phyloP scores from a whole-genome alignment of 2,329 filamentous ascomycete genomes.

The Chaetothyriales sp. region DNA sequence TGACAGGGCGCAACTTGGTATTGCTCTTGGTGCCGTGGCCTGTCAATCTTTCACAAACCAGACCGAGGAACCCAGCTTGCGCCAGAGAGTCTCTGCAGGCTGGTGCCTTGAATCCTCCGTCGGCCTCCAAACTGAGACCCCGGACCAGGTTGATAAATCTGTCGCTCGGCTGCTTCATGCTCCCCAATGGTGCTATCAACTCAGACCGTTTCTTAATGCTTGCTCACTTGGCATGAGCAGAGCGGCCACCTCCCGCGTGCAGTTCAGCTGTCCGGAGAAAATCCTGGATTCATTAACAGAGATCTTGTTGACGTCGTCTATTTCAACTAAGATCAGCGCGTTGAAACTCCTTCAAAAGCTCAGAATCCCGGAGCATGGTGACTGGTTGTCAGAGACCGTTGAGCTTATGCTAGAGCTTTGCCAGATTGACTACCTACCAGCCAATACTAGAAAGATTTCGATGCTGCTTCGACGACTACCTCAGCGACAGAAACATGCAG shows the following conservation, averaged over 20 bases:
- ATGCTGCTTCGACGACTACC: slow-evolving; percentile 75
- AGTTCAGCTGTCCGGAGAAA: slow-evolving; percentile 46
- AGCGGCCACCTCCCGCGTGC: slow-evolving; percentile 32
- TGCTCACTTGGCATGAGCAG: slow-evolving; percentile 12
- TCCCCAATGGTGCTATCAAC: slow-evolving; percentile 24
- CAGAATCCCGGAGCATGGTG: slow-evolving; percentile 32
- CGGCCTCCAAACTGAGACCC: slow-evolving; percentile 1
- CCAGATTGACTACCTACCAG: slow-evolving; percentile 58
- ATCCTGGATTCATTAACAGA: slow-evolving; percentile 41
- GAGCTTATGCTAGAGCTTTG: slow-evolving; percentile 63
- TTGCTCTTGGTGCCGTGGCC: background rate
- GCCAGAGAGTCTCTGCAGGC: slow-evolving; percentile 6
- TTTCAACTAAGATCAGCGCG: slow-evolving; percentile 56
- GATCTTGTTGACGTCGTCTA: slow-evolving; percentile 62
- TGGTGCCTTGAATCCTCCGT: slow-evolving; percentile 11
- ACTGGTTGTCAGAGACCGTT: slow-evolving; percentile 34
- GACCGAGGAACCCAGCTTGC: slow-evolving; percentile 1
- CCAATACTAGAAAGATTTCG: slow-evolving; percentile 60
- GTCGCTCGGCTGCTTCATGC: background rate
- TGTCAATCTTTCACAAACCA: background rate
- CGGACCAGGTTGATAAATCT: slow-evolving; percentile 1
- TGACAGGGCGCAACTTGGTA: background rate
- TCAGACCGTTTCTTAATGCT: slow-evolving; percentile 51
- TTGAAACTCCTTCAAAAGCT: slow-evolving; percentile 56
- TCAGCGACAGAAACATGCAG: slow-evolving; percentile 44